Evolutionary conservation across 2,329 filamentous ascomycete genomes (phyloP), one percentile per base, ranked within the genome.

Genomic region (Cytospora mali): DNA sequence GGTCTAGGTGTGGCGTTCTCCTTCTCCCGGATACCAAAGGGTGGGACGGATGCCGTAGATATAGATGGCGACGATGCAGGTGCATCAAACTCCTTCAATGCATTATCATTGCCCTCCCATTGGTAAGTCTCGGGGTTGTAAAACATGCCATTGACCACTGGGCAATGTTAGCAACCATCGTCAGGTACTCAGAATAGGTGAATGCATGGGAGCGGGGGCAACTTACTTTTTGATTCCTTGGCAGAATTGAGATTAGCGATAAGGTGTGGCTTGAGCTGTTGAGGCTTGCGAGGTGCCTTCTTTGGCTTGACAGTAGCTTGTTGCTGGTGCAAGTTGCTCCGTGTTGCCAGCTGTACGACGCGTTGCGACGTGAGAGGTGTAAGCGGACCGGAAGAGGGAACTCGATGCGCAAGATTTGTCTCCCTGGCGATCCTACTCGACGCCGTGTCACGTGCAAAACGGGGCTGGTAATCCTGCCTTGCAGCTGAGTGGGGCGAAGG

Each of bases 91-190:
- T 87, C 86, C 66, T 85, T 84, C 58, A 96, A 80, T 35, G 84
- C 89, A 69, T 92, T 94, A 74, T 99, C 95, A 70, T 99, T 99
- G 58, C 95, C 95, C 80, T 99, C 95, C 95, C 95, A 99, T 55
- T 88, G 85, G 71, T 88, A 95, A 10, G 91, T 90, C 29, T 84
- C 81, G 7, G 95, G 92, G 71, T 99, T 98, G 74, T 97, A 99
- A 60, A 87, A 89, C 95, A 99, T 99, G 67, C 94, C 95, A 75
- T 97, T 95, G 65, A 97, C 85, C 71, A 88, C 92, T 94, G 66
- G 31, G 51, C 50, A 50, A 59, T 48, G 53, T 57, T 61, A 68
- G 62, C 42, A 61, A 33, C n/a, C 16, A 54, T 46, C 16, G 21
- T 29, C n/a, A n/a, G n/a, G n/a, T n/a, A n/a, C n/a, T n/a, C n/a